Percentiles rank a stretch among this genome's conserved stretches.
These are phyloP conservation scores for Spongiforma sp. DNA, from an alignment of 1,284 basidiomycete species.

Conservation along the genomic window DNA sequence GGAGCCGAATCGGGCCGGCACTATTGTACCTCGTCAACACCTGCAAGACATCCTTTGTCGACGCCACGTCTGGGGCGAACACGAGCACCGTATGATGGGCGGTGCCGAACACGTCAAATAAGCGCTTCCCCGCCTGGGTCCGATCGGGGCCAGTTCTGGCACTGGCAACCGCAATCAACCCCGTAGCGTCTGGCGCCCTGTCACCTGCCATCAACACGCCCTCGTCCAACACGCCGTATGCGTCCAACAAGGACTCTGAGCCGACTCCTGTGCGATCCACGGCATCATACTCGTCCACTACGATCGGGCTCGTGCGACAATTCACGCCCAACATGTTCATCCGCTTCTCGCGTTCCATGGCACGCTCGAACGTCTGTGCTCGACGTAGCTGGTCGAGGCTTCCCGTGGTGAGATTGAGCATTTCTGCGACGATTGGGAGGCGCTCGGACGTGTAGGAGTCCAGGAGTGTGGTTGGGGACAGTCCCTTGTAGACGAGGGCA, in stretches of 20 bases:
- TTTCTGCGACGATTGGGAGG: conserved; percentile 44
- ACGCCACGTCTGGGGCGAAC: neutral
- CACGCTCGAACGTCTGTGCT: neutral
- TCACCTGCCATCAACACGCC: neutral
- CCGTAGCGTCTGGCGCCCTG: neutral
- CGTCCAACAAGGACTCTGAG: neutral
- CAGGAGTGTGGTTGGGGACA: conserved; percentile 33
- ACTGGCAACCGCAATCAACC: neutral
- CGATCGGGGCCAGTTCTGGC: too few species aligned
- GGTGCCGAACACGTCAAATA: conserved; percentile 4
- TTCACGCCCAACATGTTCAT: neutral
- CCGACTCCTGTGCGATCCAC: too few species aligned
- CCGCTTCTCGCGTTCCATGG: neutral
- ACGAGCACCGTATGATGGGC: conserved; percentile 25
- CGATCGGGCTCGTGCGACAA: neutral
- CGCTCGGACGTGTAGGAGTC: neutral
- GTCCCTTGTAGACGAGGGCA: conserved; percentile 18
- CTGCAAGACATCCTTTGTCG: too few species aligned
- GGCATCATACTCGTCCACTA: neutral
- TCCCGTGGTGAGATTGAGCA: conserved; percentile 34
- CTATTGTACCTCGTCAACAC: too few species aligned
- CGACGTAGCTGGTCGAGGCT: neutral
- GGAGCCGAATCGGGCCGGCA: neutral
- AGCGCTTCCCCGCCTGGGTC: neutral
- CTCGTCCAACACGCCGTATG: neutral